phyloP scores from a whole-genome alignment of 208 protist genomes.

The Porcisia deanei region DNA sequence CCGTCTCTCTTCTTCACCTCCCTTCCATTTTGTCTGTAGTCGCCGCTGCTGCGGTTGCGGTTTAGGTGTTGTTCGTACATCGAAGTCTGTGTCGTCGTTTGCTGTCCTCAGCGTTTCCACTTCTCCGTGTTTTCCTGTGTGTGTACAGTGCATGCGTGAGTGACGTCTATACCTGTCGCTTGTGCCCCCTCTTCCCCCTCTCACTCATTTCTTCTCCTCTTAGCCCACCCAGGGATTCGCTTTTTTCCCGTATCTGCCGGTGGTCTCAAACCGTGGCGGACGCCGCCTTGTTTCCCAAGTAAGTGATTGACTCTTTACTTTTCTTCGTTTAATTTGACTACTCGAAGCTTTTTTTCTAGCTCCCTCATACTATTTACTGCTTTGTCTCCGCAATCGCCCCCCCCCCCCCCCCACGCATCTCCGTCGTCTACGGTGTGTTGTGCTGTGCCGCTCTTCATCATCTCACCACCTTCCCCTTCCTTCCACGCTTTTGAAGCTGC shows the following conservation, averaged over 20 bases:
- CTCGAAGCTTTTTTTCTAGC: no score
- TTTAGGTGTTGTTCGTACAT: slow-evolving; percentile 2
- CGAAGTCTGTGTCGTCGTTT: background rate
- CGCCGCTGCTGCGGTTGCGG: background rate
- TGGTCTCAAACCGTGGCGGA: background rate
- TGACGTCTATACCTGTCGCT: background rate
- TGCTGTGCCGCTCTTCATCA: no score
- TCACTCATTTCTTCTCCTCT: background rate
- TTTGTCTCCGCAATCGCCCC: no score
- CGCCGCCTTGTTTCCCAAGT: background rate
- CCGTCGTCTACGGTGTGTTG: no score
- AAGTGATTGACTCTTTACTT: background rate
- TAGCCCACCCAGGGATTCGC: no score
- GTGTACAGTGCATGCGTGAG: background rate
- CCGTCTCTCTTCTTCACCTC: background rate
- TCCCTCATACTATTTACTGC: no score
- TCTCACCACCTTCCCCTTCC: background rate
- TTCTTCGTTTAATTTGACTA: background rate
- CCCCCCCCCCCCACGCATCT: no score
- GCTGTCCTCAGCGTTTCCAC: background rate
- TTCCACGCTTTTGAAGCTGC: background rate
- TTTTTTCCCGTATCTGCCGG: background rate
- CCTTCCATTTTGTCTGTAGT: background rate
- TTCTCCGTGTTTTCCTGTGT: slow-evolving; percentile 9
- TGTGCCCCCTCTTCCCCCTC: background rate